Evolutionary conservation across 2,329 filamentous ascomycete species (phyloP).

Genomic region (Graphiopsis chlorocephala): DNA sequence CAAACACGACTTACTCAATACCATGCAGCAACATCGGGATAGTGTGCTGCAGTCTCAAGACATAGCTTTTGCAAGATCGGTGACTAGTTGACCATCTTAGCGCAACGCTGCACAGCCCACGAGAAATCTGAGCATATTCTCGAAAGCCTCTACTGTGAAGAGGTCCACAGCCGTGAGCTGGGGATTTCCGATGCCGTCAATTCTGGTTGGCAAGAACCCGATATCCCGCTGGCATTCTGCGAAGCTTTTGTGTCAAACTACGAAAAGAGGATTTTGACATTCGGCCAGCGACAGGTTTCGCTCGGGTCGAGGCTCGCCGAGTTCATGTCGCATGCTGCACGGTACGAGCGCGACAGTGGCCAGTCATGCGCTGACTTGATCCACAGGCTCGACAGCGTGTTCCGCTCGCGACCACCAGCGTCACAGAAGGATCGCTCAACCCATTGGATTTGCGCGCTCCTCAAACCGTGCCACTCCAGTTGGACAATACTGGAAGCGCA

Average conservation of each 20-base stretch:
- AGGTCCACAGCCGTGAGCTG: not conserved
- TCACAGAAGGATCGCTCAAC: too few relatives aligned
- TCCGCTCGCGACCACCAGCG: not conserved
- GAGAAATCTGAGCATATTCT: not conserved
- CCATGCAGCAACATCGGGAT: not conserved
- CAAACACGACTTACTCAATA: not conserved
- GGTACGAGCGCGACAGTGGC: not conserved
- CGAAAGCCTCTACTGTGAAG: not conserved
- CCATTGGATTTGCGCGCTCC: not conserved
- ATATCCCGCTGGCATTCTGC: not conserved
- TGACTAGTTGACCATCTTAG: not conserved
- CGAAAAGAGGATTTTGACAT: not conserved
- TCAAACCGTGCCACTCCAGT: not conserved
- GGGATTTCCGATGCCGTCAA: not conserved
- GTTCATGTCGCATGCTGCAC: not conserved
- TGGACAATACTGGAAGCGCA: not conserved
- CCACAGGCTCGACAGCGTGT: not conserved
- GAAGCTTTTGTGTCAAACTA: not conserved
- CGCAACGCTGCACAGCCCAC: not conserved
- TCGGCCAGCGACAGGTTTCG: too few relatives aligned
- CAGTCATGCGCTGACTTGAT: not conserved
- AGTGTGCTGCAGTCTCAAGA: not conserved
- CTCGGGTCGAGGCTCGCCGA: too few relatives aligned
- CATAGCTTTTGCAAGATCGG: not conserved
- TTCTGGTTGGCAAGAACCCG: not conserved